These are phyloP conservation scores for Byssochlamys sp. DNA, from an alignment of 2,329 filamentous ascomycete genomes.

Conservation along the genomic window DNA sequence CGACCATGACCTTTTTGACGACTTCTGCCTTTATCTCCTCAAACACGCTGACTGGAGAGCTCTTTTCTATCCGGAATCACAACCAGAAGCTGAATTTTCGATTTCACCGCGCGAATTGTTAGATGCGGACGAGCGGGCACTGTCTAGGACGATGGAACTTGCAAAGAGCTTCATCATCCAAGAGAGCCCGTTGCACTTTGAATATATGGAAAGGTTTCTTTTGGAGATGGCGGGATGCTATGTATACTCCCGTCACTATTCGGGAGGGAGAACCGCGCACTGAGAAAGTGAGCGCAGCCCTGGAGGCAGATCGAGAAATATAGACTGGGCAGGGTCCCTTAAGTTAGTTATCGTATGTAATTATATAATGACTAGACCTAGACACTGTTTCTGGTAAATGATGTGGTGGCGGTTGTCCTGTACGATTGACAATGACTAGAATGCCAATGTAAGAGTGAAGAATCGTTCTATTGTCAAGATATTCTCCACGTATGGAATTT, in stretches of 20 bases:
- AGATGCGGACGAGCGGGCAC: not conserved
- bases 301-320: too few relatives aligned
- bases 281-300: not conserved
- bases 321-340: too few relatives aligned
- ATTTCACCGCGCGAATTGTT: not conserved
- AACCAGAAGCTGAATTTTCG: conserved; percentile 8
- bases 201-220: conserved; percentile 8
- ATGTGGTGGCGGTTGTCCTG: too few relatives aligned
- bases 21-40: conserved; percentile 18
- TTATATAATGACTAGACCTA: not conserved
- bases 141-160: conserved; percentile 2
- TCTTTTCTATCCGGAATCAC: conserved; percentile 5
- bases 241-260: not conserved
- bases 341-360: too few relatives aligned
- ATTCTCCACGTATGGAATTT: too few relatives aligned
- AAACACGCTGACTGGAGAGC: not conserved
- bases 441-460: too few relatives aligned
- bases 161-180: conserved; percentile 4
- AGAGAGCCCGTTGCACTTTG: conserved; percentile 5
- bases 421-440: too few relatives aligned
- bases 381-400: too few relatives aligned
- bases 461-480: too few relatives aligned
- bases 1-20: conserved; percentile 18
- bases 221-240: conserved; percentile 4
- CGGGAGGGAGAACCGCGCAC: not conserved